Percentiles rank a stretch among this genome's conserved stretches.
These are phyloP conservation scores for Arthroderma sp. DNA, from an alignment of 2,329 filamentous ascomycete species.

Conservation along the genomic window DNA sequence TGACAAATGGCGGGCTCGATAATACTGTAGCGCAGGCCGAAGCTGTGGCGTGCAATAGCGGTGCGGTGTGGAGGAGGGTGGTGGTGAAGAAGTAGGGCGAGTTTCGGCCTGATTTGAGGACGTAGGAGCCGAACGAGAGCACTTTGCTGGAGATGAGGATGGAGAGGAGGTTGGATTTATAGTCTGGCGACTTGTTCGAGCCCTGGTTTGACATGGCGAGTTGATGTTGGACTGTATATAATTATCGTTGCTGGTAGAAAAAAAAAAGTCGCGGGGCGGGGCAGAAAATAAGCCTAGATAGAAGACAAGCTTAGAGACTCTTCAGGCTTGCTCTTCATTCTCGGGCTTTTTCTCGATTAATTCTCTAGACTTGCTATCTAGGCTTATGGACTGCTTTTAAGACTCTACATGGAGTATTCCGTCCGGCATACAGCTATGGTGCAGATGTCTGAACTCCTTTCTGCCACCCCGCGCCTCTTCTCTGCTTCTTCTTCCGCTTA, in stretches of 20 bases:
- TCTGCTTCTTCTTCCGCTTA: no score
- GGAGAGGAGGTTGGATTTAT: constrained; percentile 30
- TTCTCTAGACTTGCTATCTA: no score
- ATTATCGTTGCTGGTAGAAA: background rate
- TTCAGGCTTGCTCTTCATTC: no score
- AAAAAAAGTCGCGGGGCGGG: background rate
- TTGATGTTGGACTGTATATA: background rate
- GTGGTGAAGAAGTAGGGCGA: constrained; percentile 99
- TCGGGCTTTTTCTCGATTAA: no score
- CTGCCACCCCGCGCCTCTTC: no score
- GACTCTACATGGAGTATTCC: no score
- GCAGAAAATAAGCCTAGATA: no score
- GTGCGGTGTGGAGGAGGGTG: constrained; percentile 72
- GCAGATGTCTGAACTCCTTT: no score
- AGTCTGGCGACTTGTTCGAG: constrained; percentile 12
- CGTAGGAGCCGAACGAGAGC: constrained; percentile 38
- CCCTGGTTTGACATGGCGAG: constrained; percentile 1
- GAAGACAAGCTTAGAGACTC: no score
- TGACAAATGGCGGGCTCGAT: constrained; percentile 15
- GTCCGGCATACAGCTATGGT: no score
- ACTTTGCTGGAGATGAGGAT: constrained; percentile 31
- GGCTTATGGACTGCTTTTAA: no score
- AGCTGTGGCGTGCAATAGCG: constrained; percentile 64
- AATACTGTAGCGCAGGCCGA: constrained; percentile 59
- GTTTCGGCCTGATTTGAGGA: constrained; percentile 77